Evolutionary conservation across 2,329 filamentous ascomycete genomes (phyloP).

Genomic region (Alternaria solani): DNA sequence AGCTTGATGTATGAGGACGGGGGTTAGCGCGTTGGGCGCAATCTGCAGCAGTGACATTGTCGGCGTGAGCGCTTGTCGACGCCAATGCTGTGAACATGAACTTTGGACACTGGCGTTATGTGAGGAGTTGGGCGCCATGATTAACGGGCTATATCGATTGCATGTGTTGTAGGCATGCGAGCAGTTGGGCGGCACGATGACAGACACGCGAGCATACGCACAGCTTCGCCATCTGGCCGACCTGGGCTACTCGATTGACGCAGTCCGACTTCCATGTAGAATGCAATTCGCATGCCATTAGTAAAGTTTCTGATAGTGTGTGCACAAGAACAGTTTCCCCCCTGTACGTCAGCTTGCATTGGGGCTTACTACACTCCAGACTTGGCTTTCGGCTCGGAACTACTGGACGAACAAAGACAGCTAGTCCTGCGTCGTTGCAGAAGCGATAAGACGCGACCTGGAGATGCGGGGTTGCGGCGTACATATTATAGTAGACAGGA

Average conservation of each 20-base stretch:
- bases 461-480: constrained; percentile 7
- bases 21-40: background rate
- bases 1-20: constrained; percentile 41
- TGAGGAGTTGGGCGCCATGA: constrained; percentile 3
- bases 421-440: constrained; percentile 3
- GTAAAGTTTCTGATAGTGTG: background rate
- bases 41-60: background rate
- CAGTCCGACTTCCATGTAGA: background rate
- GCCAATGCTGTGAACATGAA: background rate
- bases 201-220: constrained; percentile 12
- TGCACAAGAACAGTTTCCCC: background rate
- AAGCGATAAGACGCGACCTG: background rate
- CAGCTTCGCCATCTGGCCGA: background rate
- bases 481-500: background rate
- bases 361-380: constrained; percentile 11
- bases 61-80: background rate
- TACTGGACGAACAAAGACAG: constrained; percentile 21
- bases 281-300: background rate
- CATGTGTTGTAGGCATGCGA: background rate
- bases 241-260: background rate
- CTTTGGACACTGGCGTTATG: background rate
- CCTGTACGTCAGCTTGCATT: constrained; percentile 25
- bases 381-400: constrained; percentile 7
- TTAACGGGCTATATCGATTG: background rate
- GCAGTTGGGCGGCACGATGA: background rate